Evolutionary conservation across 139 green algal species (phyloP).

Genomic region (Coccomyxa sp.): DNA sequence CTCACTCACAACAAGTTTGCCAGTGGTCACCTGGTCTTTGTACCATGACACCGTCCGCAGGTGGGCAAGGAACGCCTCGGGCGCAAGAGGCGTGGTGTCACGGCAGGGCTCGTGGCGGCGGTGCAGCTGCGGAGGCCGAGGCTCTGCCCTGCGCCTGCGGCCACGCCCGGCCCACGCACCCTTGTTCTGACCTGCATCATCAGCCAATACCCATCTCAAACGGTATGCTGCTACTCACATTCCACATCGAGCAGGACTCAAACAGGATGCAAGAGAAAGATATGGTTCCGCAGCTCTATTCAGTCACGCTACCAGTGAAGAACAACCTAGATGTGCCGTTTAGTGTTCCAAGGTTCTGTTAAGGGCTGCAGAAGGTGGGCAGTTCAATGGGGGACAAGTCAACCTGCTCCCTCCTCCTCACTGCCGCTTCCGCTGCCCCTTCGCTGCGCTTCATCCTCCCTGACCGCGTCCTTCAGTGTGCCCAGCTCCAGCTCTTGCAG

Average conservation of each 20-base stretch:
- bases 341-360: no score
- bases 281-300: no score
- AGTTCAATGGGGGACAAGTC: no score
- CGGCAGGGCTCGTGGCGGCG: slow-evolving; percentile 39
- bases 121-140: slow-evolving; percentile 34
- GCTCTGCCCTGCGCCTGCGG: neutral
- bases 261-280: no score
- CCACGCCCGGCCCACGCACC: neutral
- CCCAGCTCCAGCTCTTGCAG: neutral
- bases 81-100: slow-evolving; percentile 32
- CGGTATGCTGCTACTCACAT: neutral
- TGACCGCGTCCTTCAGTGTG: neutral
- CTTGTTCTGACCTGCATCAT: neutral
- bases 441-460: neutral
- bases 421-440: no score
- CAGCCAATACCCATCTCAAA: neutral
- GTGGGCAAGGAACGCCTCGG: slow-evolving; percentile 52
- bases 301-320: no score
- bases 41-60: slow-evolving; percentile 59
- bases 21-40: slow-evolving; percentile 31
- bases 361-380: no score
- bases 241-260: neutral
- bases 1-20: neutral
- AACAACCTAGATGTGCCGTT: no score
- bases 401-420: neutral